These are phyloP conservation scores for Priceomyces melissophilus DNA, from an alignment of 805 yeast species.

Conservation along the genomic window DNA sequence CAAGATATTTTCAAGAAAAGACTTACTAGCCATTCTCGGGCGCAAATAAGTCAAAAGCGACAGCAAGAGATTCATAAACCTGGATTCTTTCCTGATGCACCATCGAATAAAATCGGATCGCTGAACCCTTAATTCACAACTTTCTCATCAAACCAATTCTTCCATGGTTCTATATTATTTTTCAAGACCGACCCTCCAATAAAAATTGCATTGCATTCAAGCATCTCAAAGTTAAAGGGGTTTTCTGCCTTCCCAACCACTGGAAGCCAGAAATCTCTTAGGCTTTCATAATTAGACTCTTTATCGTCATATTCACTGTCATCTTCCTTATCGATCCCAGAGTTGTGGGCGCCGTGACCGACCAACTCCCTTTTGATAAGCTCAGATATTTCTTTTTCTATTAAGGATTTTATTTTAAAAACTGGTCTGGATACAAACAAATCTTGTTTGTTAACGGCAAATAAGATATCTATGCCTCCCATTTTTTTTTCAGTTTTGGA, in stretches of 20 bases:
- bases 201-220: constrained; percentile 73
- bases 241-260: constrained; percentile 33
- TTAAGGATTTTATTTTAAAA: constrained; percentile 50
- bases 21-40: constrained; percentile 22
- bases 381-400: constrained; percentile 63
- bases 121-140: constrained; percentile 46
- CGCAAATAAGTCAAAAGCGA: constrained; percentile 23
- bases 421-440: constrained; percentile 78
- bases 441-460: constrained; percentile 86
- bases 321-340: constrained; percentile 41
- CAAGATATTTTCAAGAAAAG: constrained; percentile 35
- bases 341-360: constrained; percentile 28
- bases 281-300: constrained; percentile 20
- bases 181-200: constrained; percentile 69
- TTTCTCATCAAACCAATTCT: constrained; percentile 74
- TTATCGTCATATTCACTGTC: constrained; percentile 35
- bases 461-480: constrained; percentile 67
- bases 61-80: constrained; percentile 31
- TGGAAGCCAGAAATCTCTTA: constrained; percentile 45
- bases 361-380: constrained; percentile 46
- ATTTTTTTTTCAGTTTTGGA: constrained; percentile 59
- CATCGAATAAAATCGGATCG: constrained; percentile 7
- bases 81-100: constrained; percentile 38
- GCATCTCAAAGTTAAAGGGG: constrained; percentile 57
- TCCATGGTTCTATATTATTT: constrained; percentile 56